These are phyloP conservation scores for Amylostereum areolatum DNA, from an alignment of 1,284 basidiomycete species.

Conservation along the genomic window DNA sequence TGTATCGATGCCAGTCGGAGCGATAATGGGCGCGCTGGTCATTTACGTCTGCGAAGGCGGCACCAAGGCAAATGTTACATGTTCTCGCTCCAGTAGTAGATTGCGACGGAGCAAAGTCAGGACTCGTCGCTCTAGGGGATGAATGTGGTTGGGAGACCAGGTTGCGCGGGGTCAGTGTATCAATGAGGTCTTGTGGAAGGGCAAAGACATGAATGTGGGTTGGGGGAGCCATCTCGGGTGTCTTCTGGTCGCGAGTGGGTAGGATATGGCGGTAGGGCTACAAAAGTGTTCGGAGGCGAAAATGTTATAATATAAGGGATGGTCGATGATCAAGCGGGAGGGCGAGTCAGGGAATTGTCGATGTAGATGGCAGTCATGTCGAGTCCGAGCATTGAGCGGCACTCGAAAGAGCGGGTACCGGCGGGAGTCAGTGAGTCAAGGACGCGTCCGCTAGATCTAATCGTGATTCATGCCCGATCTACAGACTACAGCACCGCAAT, in stretches of 20 bases:
- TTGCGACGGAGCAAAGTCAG: constrained; percentile 27
- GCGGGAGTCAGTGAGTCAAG: too few relatives aligned
- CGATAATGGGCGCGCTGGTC: constrained; percentile 87
- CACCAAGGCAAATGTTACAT: constrained; percentile 76
- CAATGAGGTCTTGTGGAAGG: constrained; percentile 62
- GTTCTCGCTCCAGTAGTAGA: constrained; percentile 40
- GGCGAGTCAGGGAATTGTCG: too few relatives aligned
- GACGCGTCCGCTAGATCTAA: too few relatives aligned
- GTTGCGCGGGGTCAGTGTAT: constrained; percentile 60
- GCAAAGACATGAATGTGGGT: constrained; percentile 48
- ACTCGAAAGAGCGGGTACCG: too few relatives aligned
- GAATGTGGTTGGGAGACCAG: constrained; percentile 33
- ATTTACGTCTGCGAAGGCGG: constrained; percentile 67
- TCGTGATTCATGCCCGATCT: too few relatives aligned
- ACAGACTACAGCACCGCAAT: too few relatives aligned
- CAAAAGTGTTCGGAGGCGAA: too few relatives aligned
- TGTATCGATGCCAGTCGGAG: constrained; percentile 98
- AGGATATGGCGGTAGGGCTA: too few relatives aligned
- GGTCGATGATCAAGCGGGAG: too few relatives aligned
- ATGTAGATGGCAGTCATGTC: too few relatives aligned
- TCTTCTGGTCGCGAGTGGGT: neutral
- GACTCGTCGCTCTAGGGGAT: constrained; percentile 5
- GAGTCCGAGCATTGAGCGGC: too few relatives aligned
- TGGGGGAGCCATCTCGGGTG: constrained; percentile 6
- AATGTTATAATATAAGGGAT: too few relatives aligned